Percentiles rank a stretch among this genome's conserved stretches.
These are phyloP conservation scores for Acacia crassicarpa DNA, from an alignment of 306 rosid genomes.

Conservation along the genomic window DNA sequence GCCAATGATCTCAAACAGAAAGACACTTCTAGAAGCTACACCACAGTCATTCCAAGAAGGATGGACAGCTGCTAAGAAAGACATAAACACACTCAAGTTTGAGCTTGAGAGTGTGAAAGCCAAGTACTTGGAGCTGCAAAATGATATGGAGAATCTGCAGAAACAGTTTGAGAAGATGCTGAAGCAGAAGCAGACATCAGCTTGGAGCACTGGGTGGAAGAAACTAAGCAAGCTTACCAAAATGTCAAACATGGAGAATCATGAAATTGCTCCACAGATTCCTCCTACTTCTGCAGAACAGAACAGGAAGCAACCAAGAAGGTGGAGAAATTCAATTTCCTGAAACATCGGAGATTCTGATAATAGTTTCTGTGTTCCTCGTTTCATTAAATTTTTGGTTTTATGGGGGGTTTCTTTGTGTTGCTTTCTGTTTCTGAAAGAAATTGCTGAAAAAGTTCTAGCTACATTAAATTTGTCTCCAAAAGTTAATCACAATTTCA, in stretches of 20 bases:
- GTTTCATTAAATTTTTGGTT: background rate
- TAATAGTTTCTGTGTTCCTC: background rate
- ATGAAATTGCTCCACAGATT: conserved; percentile 47
- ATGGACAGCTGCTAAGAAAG: conserved; percentile 88
- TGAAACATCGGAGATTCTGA: conserved; percentile 23
- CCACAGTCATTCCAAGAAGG: conserved; percentile 99
- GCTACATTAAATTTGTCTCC: conserved; percentile 38
- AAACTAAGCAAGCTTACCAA: conserved; percentile 85
- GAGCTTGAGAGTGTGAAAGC: conserved; percentile 87
- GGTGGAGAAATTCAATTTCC: conserved; percentile 98
- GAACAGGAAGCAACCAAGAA: conserved; percentile 66
- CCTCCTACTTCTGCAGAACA: conserved; percentile 47
- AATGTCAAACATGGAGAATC: conserved; percentile 52
- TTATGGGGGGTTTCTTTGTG: conserved; percentile 14
- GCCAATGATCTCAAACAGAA: conserved; percentile 67
- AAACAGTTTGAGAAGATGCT: conserved; percentile 83
- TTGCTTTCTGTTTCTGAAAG: background rate
- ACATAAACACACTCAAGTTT: conserved; percentile 88
- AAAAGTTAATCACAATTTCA: conserved; percentile 29
- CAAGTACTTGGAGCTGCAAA: conserved; percentile 84
- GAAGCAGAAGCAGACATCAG: conserved; percentile 81
- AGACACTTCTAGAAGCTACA: conserved; percentile 83
- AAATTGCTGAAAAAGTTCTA: conserved; percentile 13
- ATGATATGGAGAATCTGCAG: conserved; percentile 82
- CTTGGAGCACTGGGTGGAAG: conserved; percentile 99